Base-by-base conservation (phyloP, 2,329 filamentous ascomycete species). In the Truncatella angustata region DNA sequence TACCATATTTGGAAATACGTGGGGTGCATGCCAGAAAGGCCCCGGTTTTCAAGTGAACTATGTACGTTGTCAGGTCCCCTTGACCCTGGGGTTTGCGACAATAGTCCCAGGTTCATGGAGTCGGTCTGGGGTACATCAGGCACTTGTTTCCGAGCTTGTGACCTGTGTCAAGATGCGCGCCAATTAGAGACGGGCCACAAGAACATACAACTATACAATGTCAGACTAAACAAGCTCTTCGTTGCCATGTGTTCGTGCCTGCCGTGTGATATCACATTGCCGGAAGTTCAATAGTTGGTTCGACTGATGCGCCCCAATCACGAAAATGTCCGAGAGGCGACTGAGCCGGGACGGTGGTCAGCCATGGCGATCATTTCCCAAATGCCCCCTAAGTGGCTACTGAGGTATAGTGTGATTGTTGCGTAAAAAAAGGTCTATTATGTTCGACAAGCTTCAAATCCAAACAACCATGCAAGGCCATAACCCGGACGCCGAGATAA, bases 61-160 rank as follows among this genome's bases (percentile, higher is more conserved):
- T 9, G 43, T 34, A 32, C 23, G n/a, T 28, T 16, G 9, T 21
- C n/a, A 7, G 16, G 12, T 16, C 18, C 43, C 5, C 9, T 18
- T 24, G 12, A 32, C 32, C n/a, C n/a, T 24, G 18, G n/a, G 34
- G 16, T 18, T 20, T n/a, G 43, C 18, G 43, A 44, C 24, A 44
- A 21, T 16, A 26, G 9, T 12, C 12, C 16, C 24, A 32, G 32
- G 43, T 16, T 28, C 26, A 12, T 23, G 18, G 26, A 32, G 43
- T 24, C 43, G 43, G n/a, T 46, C 43, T 46, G 43, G 43, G 43
- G 30, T 44, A 23, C 40, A 44, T 44, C 21, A 30, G 21, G 12
- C 21, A n/a, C 23, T 12, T n/a, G n/a, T 16, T n/a, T n/a, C 24
- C 16, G 40, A 26, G 40, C 40, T 44, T 26, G 40, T 44, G 40